phyloP scores from a whole-genome alignment of 2,329 filamentous ascomycete genomes.

The Magnaporthiopsis rhizophila region DNA sequence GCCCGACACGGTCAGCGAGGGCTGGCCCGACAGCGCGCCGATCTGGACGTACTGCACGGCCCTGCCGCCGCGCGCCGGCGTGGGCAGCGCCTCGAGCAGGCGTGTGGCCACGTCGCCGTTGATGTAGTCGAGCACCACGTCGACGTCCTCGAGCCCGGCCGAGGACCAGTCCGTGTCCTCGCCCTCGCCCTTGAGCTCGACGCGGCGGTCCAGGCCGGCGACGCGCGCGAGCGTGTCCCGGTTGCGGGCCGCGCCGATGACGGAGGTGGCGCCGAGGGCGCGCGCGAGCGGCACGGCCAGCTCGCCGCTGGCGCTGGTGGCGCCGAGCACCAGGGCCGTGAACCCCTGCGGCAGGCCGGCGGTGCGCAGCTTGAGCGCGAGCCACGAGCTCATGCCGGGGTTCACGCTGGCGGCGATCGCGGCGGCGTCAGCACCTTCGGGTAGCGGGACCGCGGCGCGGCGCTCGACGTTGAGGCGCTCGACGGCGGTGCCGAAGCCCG shows the following conservation, averaged over 20 bases:
- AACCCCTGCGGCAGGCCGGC: constrained; percentile 30
- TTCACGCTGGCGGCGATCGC: constrained; percentile 46
- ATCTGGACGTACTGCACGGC: constrained; percentile 46
- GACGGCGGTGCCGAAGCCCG: constrained; percentile 32
- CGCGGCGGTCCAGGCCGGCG: constrained; percentile 33
- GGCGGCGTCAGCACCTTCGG: constrained; percentile 35
- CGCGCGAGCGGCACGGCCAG: constrained; percentile 41
- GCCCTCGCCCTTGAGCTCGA: constrained; percentile 32
- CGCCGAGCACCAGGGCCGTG: constrained; percentile 68
- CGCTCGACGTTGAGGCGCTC: constrained; percentile 40
- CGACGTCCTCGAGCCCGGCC: constrained; percentile 31
- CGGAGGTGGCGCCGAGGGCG: constrained; percentile 36
- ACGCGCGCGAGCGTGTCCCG: constrained; percentile 29
- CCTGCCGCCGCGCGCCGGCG: constrained; percentile 12
- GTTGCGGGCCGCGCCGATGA: constrained; percentile 45
- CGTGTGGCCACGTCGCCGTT: constrained; percentile 38
- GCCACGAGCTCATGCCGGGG: constrained; percentile 48
- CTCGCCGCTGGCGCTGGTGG: constrained; percentile 72
- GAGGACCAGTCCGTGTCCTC: constrained; percentile 36
- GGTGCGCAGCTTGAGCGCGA: constrained; percentile 42
- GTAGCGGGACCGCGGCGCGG: constrained; percentile 30
- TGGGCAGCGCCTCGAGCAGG: constrained; percentile 31
- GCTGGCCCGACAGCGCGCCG: constrained; percentile 32
- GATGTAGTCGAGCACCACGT: constrained; percentile 50
- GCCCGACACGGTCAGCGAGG: constrained; percentile 30